Base-by-base conservation (phyloP, 179 eudicot species). In the Spergularia azorica region DNA sequence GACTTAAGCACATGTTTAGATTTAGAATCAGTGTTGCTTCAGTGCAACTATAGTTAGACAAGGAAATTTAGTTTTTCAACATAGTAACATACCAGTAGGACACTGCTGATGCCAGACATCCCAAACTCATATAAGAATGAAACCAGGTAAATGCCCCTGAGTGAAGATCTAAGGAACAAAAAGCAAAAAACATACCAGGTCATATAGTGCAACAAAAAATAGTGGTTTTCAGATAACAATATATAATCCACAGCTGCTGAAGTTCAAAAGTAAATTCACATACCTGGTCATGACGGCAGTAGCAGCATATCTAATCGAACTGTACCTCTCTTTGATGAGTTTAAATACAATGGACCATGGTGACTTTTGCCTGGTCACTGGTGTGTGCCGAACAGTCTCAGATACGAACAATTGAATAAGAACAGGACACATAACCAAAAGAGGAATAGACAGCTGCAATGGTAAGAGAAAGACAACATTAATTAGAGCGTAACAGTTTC, bases 101-200 rank as follows among this genome's bases (percentile, higher is more conserved):
- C 88, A 68, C 85, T 82, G 88, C 87, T 89, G 88, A 90, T 91
- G 72, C 94, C 96, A 56, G 90, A 87, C 94, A 91, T 88, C 11
- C 96, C 97, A 81, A 91, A 80, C 78, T 91, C 98, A 77, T 91
- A 93, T 73, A 91, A 89, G 90, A 93, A 93, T 66, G 95, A 87
- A 80, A 90, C 87, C 71, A 90, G 79, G 77, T 91, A 88, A 39
- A 93, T 87, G 51, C 90, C 79, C 81, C 86, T 90, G 16, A 93
- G 87, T 11, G 90, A 87, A 66, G 87, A 86, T 81, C 98, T 93
- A 86, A 71, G 74, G n/a, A 84, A 50, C 7, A 81, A 84, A 63
- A 77, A 62, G 58, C 17, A 5, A 18, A 46, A 73, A 56, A 20
- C 43, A 36, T 36, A 36, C 39, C 4, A 36, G 39, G 39, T 36